Conservation (phyloP, 306 rosid genomes). For the Sechiopsis laciniata region DNA sequence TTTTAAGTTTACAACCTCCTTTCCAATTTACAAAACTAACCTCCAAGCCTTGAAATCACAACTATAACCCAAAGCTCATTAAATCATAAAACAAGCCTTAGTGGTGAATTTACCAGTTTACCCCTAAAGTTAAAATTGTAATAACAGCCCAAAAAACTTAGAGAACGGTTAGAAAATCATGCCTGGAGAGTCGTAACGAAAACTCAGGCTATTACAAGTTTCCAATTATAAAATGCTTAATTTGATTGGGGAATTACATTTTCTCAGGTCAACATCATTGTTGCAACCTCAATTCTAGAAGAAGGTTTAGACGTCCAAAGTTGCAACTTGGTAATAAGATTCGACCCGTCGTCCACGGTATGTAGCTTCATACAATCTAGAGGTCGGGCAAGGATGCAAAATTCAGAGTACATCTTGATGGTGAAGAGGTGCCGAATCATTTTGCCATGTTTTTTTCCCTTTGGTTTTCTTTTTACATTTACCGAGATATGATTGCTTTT, state of each 20-base stretch:
- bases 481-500: neutral
- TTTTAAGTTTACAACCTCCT: no score
- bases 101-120: no score
- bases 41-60: no score
- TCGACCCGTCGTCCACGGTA: conserved; percentile 76
- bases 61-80: no score
- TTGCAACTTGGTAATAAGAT: conserved; percentile 80
- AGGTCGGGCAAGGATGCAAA: conserved; percentile 78
- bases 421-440: conserved; percentile 45
- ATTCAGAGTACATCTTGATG: conserved; percentile 75
- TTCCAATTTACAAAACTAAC: no score
- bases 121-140: no score
- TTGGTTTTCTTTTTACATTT: neutral
- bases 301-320: conserved; percentile 91
- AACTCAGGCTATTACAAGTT: no score
- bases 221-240: neutral
- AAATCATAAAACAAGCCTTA: no score
- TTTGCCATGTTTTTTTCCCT: neutral
- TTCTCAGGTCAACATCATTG: conserved; percentile 69
- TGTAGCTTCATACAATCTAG: conserved; percentile 88
- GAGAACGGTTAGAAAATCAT: no score
- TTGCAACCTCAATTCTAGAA: conserved; percentile 94
- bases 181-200: no score
- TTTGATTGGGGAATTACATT: conserved; percentile 17
- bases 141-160: no score